Conservation (phyloP, 179 eudicot species). For the Sideroxylon spinosum region DNA sequence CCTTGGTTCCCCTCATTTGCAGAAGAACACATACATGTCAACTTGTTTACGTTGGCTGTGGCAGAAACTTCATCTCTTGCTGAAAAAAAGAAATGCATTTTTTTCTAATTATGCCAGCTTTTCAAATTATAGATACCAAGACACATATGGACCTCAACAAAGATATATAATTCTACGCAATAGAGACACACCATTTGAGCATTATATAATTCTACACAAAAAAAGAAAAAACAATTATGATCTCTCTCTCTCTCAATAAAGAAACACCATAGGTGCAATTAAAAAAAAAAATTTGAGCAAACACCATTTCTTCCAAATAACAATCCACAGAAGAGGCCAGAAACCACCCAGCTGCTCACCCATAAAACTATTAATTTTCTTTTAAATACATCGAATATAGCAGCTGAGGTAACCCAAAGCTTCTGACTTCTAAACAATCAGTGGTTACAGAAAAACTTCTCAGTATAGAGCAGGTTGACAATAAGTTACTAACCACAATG, state of each 20-base stretch:
- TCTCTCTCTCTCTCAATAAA: background rate
- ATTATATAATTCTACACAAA: background rate
- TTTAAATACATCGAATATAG: background rate
- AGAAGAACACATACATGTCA: constrained; percentile 71
- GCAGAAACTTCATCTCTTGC: constrained; percentile 42
- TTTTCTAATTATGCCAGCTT: background rate
- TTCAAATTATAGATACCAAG: background rate
- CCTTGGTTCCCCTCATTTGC: constrained; percentile 35
- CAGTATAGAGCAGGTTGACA: constrained; percentile 6
- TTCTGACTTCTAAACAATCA: background rate
- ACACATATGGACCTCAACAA: background rate
- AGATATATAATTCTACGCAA: background rate
- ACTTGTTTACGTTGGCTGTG: constrained; percentile 38
- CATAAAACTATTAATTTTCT: background rate
- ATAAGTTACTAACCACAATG: constrained; percentile 50
- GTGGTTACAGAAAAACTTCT: background rate
- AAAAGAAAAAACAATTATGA: background rate
- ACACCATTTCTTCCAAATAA: background rate
- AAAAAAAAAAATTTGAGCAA: too few relatives aligned
- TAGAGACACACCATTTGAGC: background rate
- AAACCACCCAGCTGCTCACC: background rate
- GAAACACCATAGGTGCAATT: too few relatives aligned
- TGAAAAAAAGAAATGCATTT: constrained; percentile 8
- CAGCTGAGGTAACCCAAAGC: background rate
- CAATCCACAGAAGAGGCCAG: background rate